phyloP scores from a whole-genome alignment of 2,329 filamentous ascomycete species.

The Lachnellula hyalina region DNA sequence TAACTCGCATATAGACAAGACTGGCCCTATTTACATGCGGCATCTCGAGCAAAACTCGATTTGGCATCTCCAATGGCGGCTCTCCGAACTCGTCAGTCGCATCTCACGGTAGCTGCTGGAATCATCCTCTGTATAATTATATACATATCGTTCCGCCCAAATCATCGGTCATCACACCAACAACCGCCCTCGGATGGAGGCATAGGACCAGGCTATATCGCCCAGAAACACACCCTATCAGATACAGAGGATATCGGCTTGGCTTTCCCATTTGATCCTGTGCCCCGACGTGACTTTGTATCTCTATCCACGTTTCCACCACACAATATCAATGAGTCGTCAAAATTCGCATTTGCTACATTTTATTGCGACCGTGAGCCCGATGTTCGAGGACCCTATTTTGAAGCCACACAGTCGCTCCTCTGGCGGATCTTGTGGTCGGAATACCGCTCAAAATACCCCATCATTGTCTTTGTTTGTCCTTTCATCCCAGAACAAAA shows the following conservation, averaged over 20 bases:
- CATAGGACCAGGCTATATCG: no score
- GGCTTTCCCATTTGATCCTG: not conserved
- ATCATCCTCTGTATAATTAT: no score
- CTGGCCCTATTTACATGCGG: no score
- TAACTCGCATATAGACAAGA: no score
- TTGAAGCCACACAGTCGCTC: slow-evolving; percentile 12
- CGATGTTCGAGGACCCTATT: slow-evolving; percentile 10
- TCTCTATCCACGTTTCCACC: not conserved
- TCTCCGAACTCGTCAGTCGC: no score
- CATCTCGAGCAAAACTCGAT: no score
- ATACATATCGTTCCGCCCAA: no score
- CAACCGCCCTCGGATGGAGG: no score
- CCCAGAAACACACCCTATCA: not conserved
- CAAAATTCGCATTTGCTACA: slow-evolving; percentile 10
- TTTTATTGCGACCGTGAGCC: slow-evolving; percentile 12
- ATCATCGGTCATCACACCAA: no score
- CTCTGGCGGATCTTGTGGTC: slow-evolving; percentile 16
- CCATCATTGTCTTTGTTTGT: slow-evolving; percentile 15
- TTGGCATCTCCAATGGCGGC: no score
- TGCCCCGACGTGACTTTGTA: slow-evolving; percentile 3
- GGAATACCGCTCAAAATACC: slow-evolving; percentile 3
- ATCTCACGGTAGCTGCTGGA: no score
- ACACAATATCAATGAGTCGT: slow-evolving; percentile 3
- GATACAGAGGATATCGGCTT: slow-evolving; percentile 2
- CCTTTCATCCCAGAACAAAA: slow-evolving; percentile 8